Base-by-base conservation (phyloP, 1,284 basidiomycete species). In the Ganoderma boninense region DNA sequence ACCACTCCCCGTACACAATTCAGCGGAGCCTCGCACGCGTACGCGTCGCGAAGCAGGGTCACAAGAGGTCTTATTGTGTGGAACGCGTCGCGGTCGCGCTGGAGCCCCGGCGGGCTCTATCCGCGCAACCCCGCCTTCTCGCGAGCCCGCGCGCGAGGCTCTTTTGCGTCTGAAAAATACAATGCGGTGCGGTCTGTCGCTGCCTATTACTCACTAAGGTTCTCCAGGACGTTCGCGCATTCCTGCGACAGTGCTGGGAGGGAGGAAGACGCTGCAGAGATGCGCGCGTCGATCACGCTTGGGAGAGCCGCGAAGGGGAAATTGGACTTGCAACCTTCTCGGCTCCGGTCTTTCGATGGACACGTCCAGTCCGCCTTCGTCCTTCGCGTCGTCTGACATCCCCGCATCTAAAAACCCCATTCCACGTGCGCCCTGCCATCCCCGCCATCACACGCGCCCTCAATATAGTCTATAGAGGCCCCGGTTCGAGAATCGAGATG, bases 311-410 rank as follows among this genome's bases (percentile, higher is more conserved):
- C 49, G 49, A 52, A 23, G 49, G 23, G 49, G 46, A n/a, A 23
- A 4, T 23, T 49, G 46, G 46, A 49, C 46, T 8, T 23, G 20
- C 4, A n/a, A 10, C 23, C 43, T 43, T 43, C 43, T 18, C 18
- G 43, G 43, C 18, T 43, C 43, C 14, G 8, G n/a, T 49, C 46
- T n/a, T 49, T 49, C 20, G 20, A 49, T 49, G 46, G 46, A 23
- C 49, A 26, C 23, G 46, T n/a, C 8, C 46, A 49, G 46, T 49
- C 10, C 46, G 46, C n/a, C 46, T 23, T 49, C 46, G 46, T 49
- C n/a, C n/a, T 52, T 52, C 49, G 49, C 49, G 49, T 26, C 49
- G 23, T 52, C 49, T 52, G 49, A 52, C 49, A 52, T 52, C 49
- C 26, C 23, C 11, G 4, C 49, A 52, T 13, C 49, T 52, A 52